Evolutionary conservation across 495 filamentous ascomycete genomes (phyloP).

Genomic region (Venustampulla echinocandica): DNA sequence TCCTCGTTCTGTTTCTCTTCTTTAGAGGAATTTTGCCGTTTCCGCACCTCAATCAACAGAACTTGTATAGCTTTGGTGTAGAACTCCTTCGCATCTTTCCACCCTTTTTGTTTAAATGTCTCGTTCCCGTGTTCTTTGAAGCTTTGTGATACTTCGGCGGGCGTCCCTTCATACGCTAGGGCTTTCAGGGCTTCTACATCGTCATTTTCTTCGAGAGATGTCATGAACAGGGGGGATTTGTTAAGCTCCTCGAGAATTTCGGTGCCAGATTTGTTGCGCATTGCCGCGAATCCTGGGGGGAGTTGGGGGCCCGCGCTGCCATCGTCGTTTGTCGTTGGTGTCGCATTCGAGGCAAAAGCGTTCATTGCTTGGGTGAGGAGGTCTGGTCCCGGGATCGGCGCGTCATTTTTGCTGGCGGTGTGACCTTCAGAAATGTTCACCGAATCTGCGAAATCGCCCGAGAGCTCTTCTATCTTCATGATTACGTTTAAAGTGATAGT

Average conservation of each 20-base stretch:
- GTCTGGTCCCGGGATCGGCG: constrained; percentile 1
- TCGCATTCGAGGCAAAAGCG: constrained; percentile 1
- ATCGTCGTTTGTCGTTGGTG: constrained; percentile 4
- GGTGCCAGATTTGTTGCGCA: constrained; percentile 53
- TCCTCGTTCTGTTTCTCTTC: constrained; percentile 29
- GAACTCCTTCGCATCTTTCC: constrained; percentile 80
- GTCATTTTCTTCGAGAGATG: constrained; percentile 72
- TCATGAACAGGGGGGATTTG: constrained; percentile 90
- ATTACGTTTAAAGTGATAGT: neutral
- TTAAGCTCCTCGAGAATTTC: constrained; percentile 70
- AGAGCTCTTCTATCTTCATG: constrained; percentile 40
- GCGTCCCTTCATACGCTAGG: constrained; percentile 84
- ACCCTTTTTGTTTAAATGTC: constrained; percentile 61
- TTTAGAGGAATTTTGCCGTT: constrained; percentile 23
- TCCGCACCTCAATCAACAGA: constrained; percentile 48
- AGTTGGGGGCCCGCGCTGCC: constrained; percentile 20
- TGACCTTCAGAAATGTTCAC: constrained; percentile 14
- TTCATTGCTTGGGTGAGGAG: constrained; percentile 20
- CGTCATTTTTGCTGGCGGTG: neutral
- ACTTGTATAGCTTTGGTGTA: constrained; percentile 76
- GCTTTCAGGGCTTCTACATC: constrained; percentile 81
- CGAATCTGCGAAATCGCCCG: constrained; percentile 9
- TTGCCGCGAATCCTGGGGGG: constrained; percentile 40
- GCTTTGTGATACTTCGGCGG: constrained; percentile 64
- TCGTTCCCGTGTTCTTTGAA: constrained; percentile 92